A percentile compares a stretch with the other conserved stretches of the same genome.
phyloP scores from a whole-genome alignment of 306 rosid species.

The Hippophae gyantsensis region DNA sequence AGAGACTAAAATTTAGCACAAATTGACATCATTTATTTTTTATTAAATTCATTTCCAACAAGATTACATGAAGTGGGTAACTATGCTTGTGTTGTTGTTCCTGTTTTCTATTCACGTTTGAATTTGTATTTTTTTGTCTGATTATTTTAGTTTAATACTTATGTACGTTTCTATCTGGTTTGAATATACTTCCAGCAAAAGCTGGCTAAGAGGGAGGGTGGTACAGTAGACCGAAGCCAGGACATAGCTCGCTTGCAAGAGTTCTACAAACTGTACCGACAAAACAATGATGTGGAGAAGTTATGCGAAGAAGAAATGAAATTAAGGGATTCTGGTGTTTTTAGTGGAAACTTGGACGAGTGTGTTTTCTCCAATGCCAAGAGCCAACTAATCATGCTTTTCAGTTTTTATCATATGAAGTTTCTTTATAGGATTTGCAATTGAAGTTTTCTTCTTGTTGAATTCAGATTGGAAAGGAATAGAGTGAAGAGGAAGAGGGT shows the following conservation, averaged over 20 bases:
- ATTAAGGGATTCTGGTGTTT: slow-evolving; percentile 75
- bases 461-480: slow-evolving; percentile 70
- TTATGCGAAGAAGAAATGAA: slow-evolving; percentile 73
- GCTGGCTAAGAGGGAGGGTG: slow-evolving; percentile 71
- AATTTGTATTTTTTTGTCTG: too few relatives aligned
- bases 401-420: background rate
- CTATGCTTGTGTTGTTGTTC: too few relatives aligned
- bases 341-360: slow-evolving; percentile 87
- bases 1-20: too few relatives aligned
- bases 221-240: slow-evolving; percentile 78
- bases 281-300: slow-evolving; percentile 61
- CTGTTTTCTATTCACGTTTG: too few relatives aligned
- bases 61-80: too few relatives aligned
- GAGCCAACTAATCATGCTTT: background rate
- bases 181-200: slow-evolving; percentile 67
- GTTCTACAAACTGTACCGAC: slow-evolving; percentile 72
- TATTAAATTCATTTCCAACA: too few relatives aligned
- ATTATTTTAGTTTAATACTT: slow-evolving; percentile 1
- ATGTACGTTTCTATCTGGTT: slow-evolving; percentile 17
- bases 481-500: slow-evolving; percentile 80
- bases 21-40: too few relatives aligned
- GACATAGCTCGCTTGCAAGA: slow-evolving; percentile 67
- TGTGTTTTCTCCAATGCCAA: slow-evolving; percentile 30
- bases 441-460: background rate
- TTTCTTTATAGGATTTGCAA: too few relatives aligned